Evolutionary conservation across 345 rosid genomes (phyloP), one percentile per base, ranked within the genome.

Genomic region (Populus simonii): DNA sequence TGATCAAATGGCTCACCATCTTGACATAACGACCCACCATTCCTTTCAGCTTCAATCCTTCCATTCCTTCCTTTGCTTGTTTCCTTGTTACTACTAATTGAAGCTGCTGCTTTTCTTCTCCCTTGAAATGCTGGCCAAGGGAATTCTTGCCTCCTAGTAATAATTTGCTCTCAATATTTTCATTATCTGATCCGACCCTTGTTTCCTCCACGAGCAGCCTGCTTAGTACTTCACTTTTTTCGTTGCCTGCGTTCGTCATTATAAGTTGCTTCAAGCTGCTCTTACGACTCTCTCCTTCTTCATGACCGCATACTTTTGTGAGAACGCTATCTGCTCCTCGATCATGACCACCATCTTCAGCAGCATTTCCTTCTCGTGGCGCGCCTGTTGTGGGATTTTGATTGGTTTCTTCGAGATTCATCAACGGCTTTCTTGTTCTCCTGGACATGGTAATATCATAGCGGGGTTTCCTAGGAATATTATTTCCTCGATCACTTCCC

Each of bases 371-470:
- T 55, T 55, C 61, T 20, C 20, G 23, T 22, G 25, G 23, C 3
- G 61, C 22, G 12, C n/a, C 25, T 20, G 25, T 22, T 22, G 25
- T 38, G 23, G 22, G 41, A 15, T 25, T 22, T 47, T 15, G 45
- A 35, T 22, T 7, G 9, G 81, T 25, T 66, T 61, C 66, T 20
- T 63, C 36, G 7, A 73, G 38, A 33, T 66, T 80, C 77, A 76
- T n/a, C 12, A 43, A 25, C 65, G 97, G 87, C 85, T 89, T 92
- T 77, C 94, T 88, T 73, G 97, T 92, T 86, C 97, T 88, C 82
- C 75, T 90, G 7, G 94, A 92, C 94, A 88, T 86, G 80, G 80
- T 82, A 72, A 90, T 86, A 82, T 92, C 97, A 43, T 81, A 88
- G 62, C 72, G 84, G 51, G 72, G 89, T 76, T 86, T 88, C 11